Evolutionary conservation across 148 eudicot genomes (phyloP).

Genomic region (Rhododendron molle): DNA sequence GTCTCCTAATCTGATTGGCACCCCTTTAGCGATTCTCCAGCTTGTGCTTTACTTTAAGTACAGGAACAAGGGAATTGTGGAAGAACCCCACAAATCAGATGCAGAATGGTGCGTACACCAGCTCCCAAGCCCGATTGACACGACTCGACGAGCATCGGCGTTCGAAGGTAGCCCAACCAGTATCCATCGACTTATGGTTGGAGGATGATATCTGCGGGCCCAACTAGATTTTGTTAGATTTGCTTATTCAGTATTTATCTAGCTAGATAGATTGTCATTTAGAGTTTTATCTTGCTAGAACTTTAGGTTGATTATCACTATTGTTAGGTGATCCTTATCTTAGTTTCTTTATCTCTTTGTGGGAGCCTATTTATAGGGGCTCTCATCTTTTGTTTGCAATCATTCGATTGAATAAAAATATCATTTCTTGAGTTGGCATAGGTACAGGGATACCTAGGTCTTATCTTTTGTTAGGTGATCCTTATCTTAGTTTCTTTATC

Average conservation of each 20-base stretch:
- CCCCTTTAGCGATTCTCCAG: conserved; percentile 49
- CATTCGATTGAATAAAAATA: too few species aligned
- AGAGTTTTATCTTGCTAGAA: too few species aligned
- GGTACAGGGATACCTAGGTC: too few species aligned
- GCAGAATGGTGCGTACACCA: conserved; percentile 25
- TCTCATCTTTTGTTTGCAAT: too few species aligned
- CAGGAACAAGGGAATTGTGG: conserved; percentile 26
- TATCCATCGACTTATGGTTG: neutral
- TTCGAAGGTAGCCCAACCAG: neutral
- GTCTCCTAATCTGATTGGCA: conserved; percentile 40
- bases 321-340: too few species aligned
- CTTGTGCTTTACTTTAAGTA: conserved; percentile 51
- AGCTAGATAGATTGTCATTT: too few species aligned
- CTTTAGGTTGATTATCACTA: too few species aligned
- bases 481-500: too few species aligned
- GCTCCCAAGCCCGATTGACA: neutral
- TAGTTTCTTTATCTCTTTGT: too few species aligned
- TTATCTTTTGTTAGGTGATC: too few species aligned
- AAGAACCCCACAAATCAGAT: conserved; percentile 45
- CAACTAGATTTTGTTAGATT: neutral
- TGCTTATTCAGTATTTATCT: neutral
- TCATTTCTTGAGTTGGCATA: too few species aligned
- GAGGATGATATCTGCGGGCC: neutral
- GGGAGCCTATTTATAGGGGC: too few species aligned
- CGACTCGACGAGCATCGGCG: neutral